Conservation (phyloP, 2,329 filamentous ascomycete genomes). For the Exophiala xenobiotica region DNA sequence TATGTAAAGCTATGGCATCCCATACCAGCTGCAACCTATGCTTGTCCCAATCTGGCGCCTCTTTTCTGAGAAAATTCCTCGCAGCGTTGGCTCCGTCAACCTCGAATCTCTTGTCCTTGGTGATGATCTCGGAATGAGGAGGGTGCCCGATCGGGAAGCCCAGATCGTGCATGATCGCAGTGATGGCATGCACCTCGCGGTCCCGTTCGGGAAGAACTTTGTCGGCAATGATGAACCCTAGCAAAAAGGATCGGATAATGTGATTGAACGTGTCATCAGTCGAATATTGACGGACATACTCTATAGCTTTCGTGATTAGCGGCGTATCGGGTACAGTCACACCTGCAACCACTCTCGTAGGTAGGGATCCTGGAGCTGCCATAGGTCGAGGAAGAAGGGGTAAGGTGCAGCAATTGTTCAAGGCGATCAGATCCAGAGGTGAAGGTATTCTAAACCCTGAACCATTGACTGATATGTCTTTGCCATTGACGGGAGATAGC, state of each 20-base stretch:
- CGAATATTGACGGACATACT: conserved; percentile 23
- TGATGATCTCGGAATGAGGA: conserved; percentile 37
- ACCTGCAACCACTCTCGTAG: conserved; percentile 25
- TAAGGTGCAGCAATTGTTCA: too few species aligned
- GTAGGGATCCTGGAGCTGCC: conserved; percentile 7
- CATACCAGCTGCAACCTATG: too few species aligned
- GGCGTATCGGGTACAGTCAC: conserved; percentile 30
- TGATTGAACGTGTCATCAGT: conserved; percentile 28
- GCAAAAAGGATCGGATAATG: conserved; percentile 39
- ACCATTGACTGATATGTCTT: too few species aligned
- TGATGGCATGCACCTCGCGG: conserved; percentile 29
- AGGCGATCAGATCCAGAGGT: too few species aligned
- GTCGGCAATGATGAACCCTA: conserved; percentile 38
- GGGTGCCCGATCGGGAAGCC: conserved; percentile 37
- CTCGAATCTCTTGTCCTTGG: conserved; percentile 50
- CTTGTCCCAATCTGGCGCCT: too few species aligned
- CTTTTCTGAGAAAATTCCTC: conserved; percentile 35
- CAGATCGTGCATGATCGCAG: conserved; percentile 31
- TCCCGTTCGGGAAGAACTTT: conserved; percentile 32
- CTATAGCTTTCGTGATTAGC: conserved; percentile 27
- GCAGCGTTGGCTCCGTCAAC: conserved; percentile 51
- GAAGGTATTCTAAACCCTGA: too few species aligned
- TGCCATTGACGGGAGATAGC: too few species aligned
- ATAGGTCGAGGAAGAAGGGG: too few species aligned
- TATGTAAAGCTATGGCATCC: too few species aligned